Evolutionary conservation across 2,329 filamentous ascomycete species (phyloP).

Genomic region (Sclerotinia subarctica): DNA sequence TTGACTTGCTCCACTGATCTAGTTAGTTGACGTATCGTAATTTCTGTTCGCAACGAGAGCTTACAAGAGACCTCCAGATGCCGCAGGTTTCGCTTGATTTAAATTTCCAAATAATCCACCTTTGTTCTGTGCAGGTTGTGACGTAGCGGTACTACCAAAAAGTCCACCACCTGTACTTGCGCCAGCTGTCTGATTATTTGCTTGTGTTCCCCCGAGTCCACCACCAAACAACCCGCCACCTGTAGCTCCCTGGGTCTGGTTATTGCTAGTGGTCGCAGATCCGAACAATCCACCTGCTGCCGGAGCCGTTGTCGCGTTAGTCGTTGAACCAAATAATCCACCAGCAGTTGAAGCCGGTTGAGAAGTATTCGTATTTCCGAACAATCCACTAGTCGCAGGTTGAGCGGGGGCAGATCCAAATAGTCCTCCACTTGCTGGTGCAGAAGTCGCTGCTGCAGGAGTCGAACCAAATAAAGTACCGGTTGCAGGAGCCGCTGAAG

Average conservation of each 20-base stretch:
- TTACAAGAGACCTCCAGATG: slow-evolving; percentile 35
- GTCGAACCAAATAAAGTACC: slow-evolving; percentile 37
- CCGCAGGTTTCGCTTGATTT: slow-evolving; percentile 35
- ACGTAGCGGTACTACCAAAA: slow-evolving; percentile 34
- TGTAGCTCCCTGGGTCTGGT: slow-evolving; percentile 25
- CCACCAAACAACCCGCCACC: slow-evolving; percentile 38
- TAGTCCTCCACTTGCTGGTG: slow-evolving; percentile 27
- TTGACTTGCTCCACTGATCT: slow-evolving; percentile 26
- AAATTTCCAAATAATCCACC: slow-evolving; percentile 35
- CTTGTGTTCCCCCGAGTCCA: slow-evolving; percentile 27
- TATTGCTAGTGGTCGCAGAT: slow-evolving; percentile 19
- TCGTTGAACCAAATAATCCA: slow-evolving; percentile 37
- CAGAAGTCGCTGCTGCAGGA: slow-evolving; percentile 14
- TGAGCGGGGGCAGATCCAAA: slow-evolving; percentile 28
- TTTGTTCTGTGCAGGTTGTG: slow-evolving; percentile 32
- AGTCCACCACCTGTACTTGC: slow-evolving; percentile 30
- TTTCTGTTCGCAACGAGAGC: slow-evolving; percentile 18
- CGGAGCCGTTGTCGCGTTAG: slow-evolving; percentile 23
- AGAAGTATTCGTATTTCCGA: slow-evolving; percentile 32
- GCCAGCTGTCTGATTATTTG: slow-evolving; percentile 30
- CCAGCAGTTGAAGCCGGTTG: slow-evolving; percentile 27
- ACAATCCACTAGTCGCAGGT: slow-evolving; percentile 33
- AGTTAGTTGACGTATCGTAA: slow-evolving; percentile 3
- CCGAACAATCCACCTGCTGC: slow-evolving; percentile 38
- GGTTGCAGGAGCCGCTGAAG: slow-evolving; percentile 24